Conservation (phyloP, 805 yeast genomes). For the Starmerella floris region DNA sequence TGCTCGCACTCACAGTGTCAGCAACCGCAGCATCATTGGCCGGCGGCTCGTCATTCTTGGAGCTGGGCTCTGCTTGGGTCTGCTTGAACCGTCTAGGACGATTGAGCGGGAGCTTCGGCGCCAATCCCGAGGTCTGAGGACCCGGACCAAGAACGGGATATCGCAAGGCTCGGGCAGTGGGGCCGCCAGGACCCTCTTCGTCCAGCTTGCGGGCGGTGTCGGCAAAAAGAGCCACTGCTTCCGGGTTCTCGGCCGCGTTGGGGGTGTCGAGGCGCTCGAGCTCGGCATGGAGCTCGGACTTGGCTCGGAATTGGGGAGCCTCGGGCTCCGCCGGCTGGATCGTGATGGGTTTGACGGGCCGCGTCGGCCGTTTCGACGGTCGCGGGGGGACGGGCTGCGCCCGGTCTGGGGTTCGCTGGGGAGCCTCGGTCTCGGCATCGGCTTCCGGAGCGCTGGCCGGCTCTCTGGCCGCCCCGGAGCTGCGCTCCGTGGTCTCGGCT, state of each 20-base stretch:
- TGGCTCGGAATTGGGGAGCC: slow-evolving; percentile 4
- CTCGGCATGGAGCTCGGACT: slow-evolving; percentile 2
- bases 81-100: background rate
- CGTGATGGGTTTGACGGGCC: background rate
- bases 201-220: slow-evolving; percentile 6
- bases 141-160: slow-evolving; percentile 9
- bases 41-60: no score
- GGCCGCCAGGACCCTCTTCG: slow-evolving; percentile 16
- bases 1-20: no score
- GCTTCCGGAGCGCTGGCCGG: no score
- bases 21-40: no score
- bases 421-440: no score
- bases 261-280: slow-evolving; percentile 11
- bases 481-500: no score
- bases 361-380: background rate
- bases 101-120: background rate
- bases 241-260: slow-evolving; percentile 5
- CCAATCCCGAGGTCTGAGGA: background rate
- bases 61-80: no score
- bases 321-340: slow-evolving; percentile 15
- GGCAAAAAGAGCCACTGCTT: slow-evolving; percentile 6
- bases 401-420: no score
- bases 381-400: no score
- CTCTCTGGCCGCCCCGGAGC: no score
- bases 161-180: slow-evolving; percentile 7